Evolutionary conservation across 768 basidiomycete genomes (phyloP), one percentile per base, ranked within the genome.

Genomic region (Suillus bovinus): DNA sequence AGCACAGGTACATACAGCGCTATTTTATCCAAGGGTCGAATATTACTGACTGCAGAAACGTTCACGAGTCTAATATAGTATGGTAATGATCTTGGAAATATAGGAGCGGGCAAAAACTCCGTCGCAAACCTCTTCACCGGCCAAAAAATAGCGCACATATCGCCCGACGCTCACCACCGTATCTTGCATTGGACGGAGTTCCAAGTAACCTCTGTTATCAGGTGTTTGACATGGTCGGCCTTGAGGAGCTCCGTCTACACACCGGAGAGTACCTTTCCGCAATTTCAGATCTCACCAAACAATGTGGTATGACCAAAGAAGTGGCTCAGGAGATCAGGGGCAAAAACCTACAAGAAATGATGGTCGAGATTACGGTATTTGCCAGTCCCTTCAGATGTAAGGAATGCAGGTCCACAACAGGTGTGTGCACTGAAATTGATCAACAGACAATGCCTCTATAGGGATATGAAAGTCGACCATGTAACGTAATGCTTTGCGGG

Each of bases 61-160:
- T 27, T 13, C 11, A 17, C 8, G 7, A 38, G 54, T 31, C 17
- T 5, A 50, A 29, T 50, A 50, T 31, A 52, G n/a, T 31, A 56
- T 39, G 36, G 36, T 72, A 50, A 82, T 80, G 61, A 70, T 81
- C 58, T 82, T 60, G 81, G 81, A 11, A 79, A 81, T 64, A 75
- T 75, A 0, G 81, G 81, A 17, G 64, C 74, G 6, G 73, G 73
- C 16, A 74, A 74, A 67, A 74, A 74, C 63, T 74, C 73, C 14
- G 71, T 76, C 62, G 71, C 74, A 66, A 76, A 74, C 53, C 63
- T 74, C 64, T 67, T 73, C 50, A 67, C 73, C 54, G 73, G 73
- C 14, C 33, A 29, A 13, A 2, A 44, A 11, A 57, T 74, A 36
- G 75, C 74, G 14, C 41, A 60, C 36, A 66, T 65, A 39, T 74